Conservation (phyloP, 1,139 yeast species). For the Debaryomycetaceae sp. region DNA sequence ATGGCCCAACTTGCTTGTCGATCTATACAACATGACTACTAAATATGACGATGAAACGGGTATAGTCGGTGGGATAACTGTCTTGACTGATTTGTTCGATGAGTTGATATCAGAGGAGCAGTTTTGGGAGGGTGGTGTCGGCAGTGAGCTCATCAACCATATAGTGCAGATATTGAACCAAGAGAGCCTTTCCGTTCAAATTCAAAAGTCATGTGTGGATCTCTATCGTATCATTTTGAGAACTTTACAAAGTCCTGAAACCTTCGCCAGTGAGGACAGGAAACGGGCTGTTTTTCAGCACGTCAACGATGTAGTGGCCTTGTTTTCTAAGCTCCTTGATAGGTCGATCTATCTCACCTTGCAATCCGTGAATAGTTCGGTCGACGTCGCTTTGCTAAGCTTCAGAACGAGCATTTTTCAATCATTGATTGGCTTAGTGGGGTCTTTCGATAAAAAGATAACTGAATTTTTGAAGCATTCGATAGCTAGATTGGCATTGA, state of each 20-base stretch:
- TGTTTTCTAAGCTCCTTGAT: constrained; percentile 17
- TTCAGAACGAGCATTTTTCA: constrained; percentile 29
- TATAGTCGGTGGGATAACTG: constrained; percentile 63
- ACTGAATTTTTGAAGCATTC: constrained; percentile 14
- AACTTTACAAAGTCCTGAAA: constrained; percentile 54
- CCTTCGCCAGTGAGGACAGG: constrained; percentile 32
- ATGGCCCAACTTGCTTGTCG: constrained; percentile 73
- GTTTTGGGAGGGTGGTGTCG: constrained; percentile 74
- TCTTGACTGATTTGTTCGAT: constrained; percentile 76
- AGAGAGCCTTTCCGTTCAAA: constrained; percentile 24
- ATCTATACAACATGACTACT: constrained; percentile 41
- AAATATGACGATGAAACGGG: constrained; percentile 26
- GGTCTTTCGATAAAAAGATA: constrained; percentile 31
- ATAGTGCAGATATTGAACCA: constrained; percentile 39
- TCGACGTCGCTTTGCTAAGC: constrained; percentile 18
- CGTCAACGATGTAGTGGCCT: constrained; percentile 15
- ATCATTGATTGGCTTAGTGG: constrained; percentile 25
- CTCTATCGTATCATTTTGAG: constrained; percentile 52
- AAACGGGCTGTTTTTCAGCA: constrained; percentile 28
- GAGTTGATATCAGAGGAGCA: constrained; percentile 84
- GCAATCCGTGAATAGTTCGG: constrained; percentile 10
- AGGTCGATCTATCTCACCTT: constrained; percentile 14
- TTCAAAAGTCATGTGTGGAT: constrained; percentile 48
- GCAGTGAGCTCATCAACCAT: constrained; percentile 48
- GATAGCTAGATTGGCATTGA: constrained; percentile 13